Evolutionary conservation across 1,284 basidiomycete genomes (phyloP).

Genomic region (Puccinia polysora): DNA sequence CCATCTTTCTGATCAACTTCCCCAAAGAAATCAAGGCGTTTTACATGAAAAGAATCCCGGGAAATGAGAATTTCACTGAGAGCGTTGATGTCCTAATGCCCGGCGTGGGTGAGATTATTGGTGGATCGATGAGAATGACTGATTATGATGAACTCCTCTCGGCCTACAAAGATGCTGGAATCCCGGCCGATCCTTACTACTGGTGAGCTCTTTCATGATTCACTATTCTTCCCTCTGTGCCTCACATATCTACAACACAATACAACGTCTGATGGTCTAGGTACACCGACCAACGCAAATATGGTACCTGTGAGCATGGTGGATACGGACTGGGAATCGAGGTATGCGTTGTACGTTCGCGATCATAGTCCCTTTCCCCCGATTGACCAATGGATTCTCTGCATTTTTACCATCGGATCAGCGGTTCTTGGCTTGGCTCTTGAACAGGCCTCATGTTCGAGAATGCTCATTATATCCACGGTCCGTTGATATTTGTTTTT

Average conservation of each 20-base stretch:
- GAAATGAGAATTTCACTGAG: constrained; percentile 72
- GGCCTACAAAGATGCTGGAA: constrained; percentile 88
- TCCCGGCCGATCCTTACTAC: constrained; percentile 83
- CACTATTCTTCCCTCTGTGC: background rate
- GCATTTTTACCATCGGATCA: constrained; percentile 52
- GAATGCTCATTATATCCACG: constrained; percentile 43
- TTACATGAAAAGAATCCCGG: constrained; percentile 89
- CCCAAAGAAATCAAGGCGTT: constrained; percentile 91
- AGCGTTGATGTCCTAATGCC: constrained; percentile 96
- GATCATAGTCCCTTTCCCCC: background rate
- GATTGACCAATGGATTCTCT: constrained; percentile 7
- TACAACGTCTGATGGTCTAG: constrained; percentile 51
- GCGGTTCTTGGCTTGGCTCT: constrained; percentile 54
- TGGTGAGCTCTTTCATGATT: constrained; percentile 57
- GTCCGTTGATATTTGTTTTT: constrained; percentile 8
- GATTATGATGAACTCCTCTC: constrained; percentile 82
- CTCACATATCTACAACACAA: background rate
- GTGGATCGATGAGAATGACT: constrained; percentile 95
- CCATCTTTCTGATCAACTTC: constrained; percentile 91
- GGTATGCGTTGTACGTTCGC: constrained; percentile 56
- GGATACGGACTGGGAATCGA: constrained; percentile 93
- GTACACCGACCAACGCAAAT: constrained; percentile 96
- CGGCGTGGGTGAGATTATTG: constrained; percentile 95
- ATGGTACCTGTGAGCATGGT: constrained; percentile 95
- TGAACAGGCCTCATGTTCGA: constrained; percentile 34